A percentile compares a stretch with the other conserved stretches of the same genome.
phyloP scores from a whole-genome alignment of 2,329 filamentous ascomycete species.

The Diaporthe australafricana region DNA sequence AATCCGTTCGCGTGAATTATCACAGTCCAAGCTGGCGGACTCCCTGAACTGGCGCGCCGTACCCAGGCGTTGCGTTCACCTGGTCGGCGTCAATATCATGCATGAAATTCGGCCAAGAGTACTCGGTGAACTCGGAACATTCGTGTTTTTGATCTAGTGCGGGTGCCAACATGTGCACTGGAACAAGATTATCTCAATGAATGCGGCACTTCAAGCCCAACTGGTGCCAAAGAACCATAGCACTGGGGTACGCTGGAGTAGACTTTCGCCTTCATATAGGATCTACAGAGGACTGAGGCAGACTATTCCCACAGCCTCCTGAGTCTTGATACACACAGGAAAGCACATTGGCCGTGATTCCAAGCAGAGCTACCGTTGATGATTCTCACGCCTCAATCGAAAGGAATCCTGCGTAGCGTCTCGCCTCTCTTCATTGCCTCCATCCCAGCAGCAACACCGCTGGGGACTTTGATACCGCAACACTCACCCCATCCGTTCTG shows the following conservation, averaged over 20 bases:
- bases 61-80: no score
- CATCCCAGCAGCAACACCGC: constrained; percentile 88
- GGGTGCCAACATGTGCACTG: no score
- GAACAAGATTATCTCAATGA: no score
- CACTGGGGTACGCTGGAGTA: no score
- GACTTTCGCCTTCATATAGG: not conserved
- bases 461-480: constrained; percentile 97
- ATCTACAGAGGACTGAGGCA: not conserved
- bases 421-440: constrained; percentile 83
- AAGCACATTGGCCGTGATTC: not conserved
- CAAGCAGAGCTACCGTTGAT: not conserved
- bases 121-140: no score
- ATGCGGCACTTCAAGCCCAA: no score
- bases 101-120: no score
- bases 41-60: not conserved
- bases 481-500: constrained; percentile 90
- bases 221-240: not conserved
- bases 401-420: constrained; percentile 79
- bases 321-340: not conserved
- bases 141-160: no score
- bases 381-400: constrained; percentile 75
- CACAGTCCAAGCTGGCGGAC: not conserved
- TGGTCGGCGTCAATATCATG: no score
- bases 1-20: no score
- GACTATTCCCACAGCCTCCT: not conserved